Conservation (phyloP, 148 eudicot genomes). For the Heliosperma pusillum region DNA sequence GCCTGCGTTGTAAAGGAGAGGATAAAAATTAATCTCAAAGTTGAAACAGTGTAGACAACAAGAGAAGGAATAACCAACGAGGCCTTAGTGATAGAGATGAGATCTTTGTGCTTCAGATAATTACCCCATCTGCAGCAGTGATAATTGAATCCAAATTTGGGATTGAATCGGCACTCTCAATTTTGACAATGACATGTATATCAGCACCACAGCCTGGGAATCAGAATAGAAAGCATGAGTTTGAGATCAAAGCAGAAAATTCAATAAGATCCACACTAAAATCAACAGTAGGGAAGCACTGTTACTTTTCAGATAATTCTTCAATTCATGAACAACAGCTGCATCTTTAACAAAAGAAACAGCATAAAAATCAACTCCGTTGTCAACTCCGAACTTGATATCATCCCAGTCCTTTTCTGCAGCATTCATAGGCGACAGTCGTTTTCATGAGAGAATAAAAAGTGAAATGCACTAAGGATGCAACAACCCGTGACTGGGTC, state of each 20-base stretch:
- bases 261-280: not conserved
- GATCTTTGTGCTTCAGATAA: conserved; percentile 13
- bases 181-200: conserved; percentile 88
- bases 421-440: conserved; percentile 21
- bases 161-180: conserved; percentile 80
- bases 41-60: not conserved
- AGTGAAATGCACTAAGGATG: not conserved
- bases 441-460: not conserved
- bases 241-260: not conserved
- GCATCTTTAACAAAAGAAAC: conserved; percentile 99
- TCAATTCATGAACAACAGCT: conserved; percentile 88
- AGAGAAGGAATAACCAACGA: not conserved
- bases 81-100: not conserved
- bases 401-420: conserved; percentile 99
- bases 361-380: conserved; percentile 89
- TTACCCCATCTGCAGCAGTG: conserved; percentile 87
- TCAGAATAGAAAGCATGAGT: conserved; percentile 7
- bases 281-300: not conserved
- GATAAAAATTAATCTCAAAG: not conserved
- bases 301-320: conserved; percentile 80
- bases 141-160: conserved; percentile 81
- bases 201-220: conserved; percentile 80
- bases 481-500: not conserved
- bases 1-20: conserved; percentile 42
- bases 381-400: conserved; percentile 98